Conservation (phyloP, 495 filamentous ascomycete genomes). For the Penicillium pulvis region DNA sequence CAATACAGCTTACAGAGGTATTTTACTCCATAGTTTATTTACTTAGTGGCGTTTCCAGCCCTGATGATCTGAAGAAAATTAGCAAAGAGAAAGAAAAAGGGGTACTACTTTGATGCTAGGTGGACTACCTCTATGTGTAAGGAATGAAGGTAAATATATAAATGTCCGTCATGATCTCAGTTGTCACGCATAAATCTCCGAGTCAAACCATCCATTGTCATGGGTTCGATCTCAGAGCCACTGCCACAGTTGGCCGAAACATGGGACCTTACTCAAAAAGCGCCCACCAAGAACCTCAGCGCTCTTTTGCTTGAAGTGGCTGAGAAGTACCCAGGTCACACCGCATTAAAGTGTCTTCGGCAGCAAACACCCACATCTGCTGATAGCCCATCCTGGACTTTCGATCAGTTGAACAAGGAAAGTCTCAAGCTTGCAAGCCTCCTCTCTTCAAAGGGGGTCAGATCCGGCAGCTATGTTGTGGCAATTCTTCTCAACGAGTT, state of each 20-base stretch:
- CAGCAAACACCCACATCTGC: neutral
- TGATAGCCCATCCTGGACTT: slow-evolving; percentile 11
- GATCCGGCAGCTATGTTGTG: slow-evolving; percentile 19
- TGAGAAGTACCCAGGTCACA: neutral
- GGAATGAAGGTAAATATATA: neutral
- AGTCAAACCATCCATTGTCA: neutral
- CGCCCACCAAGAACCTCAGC: neutral
- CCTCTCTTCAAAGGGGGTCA: slow-evolving; percentile 8
- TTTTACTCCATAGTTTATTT: no score
- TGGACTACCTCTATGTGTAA: no score
- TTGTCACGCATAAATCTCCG: neutral
- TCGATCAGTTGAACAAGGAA: slow-evolving; percentile 11
- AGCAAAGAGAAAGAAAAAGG: no score
- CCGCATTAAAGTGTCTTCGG: neutral
- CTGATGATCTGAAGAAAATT: no score
- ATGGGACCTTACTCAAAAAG: neutral
- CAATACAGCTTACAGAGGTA: no score
- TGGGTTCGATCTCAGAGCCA: neutral
- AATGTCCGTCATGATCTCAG: neutral
- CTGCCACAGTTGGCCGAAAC: neutral
- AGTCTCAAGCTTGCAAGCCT: slow-evolving; percentile 13
- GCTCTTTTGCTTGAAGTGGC: neutral
- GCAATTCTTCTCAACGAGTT: slow-evolving; percentile 34
- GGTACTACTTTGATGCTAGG: no score
- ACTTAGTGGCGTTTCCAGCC: no score